Conservation (phyloP, 106 monocot species). For the Phalaenopsis equestris region DNA sequence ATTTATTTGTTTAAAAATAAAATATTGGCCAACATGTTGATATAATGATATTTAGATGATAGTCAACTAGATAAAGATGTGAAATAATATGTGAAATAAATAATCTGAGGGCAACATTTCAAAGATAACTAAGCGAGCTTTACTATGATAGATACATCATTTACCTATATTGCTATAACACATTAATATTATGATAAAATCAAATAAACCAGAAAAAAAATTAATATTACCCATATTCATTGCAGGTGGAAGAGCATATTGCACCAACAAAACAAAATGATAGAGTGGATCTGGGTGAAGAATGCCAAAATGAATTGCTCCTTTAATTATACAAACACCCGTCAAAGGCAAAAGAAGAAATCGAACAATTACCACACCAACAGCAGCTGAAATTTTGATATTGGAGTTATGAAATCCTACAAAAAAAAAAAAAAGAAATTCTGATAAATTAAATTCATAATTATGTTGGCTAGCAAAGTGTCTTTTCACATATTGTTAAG, state of each 20-base stretch:
- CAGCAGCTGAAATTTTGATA: constrained; percentile 15
- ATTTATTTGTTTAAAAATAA: neutral
- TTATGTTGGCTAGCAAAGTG: no score
- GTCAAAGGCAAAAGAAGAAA: constrained; percentile 22
- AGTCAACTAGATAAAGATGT: no score
- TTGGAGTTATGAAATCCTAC: constrained; percentile 26
- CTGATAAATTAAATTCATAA: neutral
- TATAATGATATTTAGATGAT: no score
- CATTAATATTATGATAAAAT: no score
- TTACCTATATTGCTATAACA: no score
- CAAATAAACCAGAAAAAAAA: neutral
- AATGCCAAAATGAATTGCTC: constrained; percentile 44
- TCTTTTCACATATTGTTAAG: no score
- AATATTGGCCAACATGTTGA: neutral
- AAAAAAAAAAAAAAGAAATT: neutral
- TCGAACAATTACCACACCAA: constrained; percentile 28
- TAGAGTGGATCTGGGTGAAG: constrained; percentile 60
- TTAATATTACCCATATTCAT: constrained; percentile 51
- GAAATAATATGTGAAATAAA: no score
- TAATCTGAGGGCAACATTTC: no score
- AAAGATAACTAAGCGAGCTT: no score
- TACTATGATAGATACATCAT: no score
- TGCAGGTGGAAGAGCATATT: constrained; percentile 65
- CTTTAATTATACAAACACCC: constrained; percentile 37
- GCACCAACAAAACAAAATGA: constrained; percentile 56